These are phyloP conservation scores for Pisolithus tinctorius DNA, from an alignment of 768 basidiomycete species.

Conservation along the genomic window DNA sequence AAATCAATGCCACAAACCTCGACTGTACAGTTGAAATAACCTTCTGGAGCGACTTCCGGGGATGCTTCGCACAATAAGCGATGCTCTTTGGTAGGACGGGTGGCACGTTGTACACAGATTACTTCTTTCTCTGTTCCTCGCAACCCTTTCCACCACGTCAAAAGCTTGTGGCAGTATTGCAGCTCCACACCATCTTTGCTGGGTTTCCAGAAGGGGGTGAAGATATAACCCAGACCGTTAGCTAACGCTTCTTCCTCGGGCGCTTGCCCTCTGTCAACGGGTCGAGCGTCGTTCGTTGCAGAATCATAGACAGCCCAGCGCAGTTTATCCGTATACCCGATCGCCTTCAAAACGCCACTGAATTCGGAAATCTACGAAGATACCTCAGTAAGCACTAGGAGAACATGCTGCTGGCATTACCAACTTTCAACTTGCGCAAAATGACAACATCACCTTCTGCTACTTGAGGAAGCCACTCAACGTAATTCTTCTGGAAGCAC, in stretches of 20 bases:
- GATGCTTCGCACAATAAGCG: constrained; percentile 44
- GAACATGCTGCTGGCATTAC: neutral
- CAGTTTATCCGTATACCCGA: constrained; percentile 41
- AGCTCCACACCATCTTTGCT: constrained; percentile 30
- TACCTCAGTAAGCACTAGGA: neutral
- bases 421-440: constrained; percentile 44
- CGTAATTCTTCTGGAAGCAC: constrained; percentile 44
- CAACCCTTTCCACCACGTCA: constrained; percentile 46
- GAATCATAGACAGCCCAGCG: constrained; percentile 52
- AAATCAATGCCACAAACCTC: constrained; percentile 36
- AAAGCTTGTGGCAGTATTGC: constrained; percentile 36
- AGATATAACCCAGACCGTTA: constrained; percentile 31
- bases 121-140: constrained; percentile 14
- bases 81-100: constrained; percentile 29
- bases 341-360: constrained; percentile 27
- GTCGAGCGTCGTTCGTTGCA: constrained; percentile 28
- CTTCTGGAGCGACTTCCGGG: constrained; percentile 36
- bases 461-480: constrained; percentile 46
- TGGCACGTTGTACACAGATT: constrained; percentile 9
- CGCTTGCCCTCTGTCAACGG: constrained; percentile 31
- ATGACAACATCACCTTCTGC: constrained; percentile 46
- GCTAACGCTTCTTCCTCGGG: constrained; percentile 29
- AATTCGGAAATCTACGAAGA: constrained; percentile 28
- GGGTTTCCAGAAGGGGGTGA: constrained; percentile 41
- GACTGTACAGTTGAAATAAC: constrained; percentile 59